Evolutionary conservation across 352 stramenopile species (phyloP), one percentile per base, ranked within the genome.

Genomic region (Globisporangium solare): DNA sequence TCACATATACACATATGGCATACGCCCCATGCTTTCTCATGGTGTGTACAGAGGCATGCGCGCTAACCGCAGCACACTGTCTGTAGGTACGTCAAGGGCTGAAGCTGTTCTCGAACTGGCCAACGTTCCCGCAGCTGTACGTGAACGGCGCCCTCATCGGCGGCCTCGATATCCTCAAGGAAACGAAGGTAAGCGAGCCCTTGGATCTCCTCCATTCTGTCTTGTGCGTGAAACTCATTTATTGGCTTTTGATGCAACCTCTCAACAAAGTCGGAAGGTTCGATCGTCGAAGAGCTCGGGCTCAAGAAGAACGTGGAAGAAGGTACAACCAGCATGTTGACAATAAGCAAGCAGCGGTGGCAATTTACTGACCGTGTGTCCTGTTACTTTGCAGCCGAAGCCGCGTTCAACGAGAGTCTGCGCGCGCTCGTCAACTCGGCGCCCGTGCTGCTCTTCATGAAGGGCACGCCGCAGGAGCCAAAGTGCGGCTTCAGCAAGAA

Each of bases 101-200:
- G 15, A 99, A 99, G 76, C 74, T 90, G 56, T 98, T 95, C 58
- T 96, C 76, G 42, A 96, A 99, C 76, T 99, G 97, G 97, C 96
- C 96, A 11, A 99, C 97, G n/a, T 99, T 90, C 77, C 97, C 97
- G 13, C 95, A 99, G 66, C 73, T 99, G 10, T 99, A 99, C 72
- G 92, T 98, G n/a, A 95, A 98, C 56, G 97, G 97, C 45, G 74
- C 97, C 62, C 82, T 99, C 31, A 63, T 99, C 10, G 97, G 97
- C 47, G 97, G 97, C 0, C 77, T 99, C 31, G 97, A 99, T 69
- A 98, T 99, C 62, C 61, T 99, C 37, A 97, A 96, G 66, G 97
- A 99, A 71, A 97, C 99, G 83, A 88, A 96, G 74, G 68, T 81
- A 21, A 35, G 27, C 27, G 3, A 35, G 27, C 54, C 46, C 24